These are phyloP conservation scores for Verticillium zaregamsianum DNA, from an alignment of 2,329 filamentous ascomycete species.

Conservation along the genomic window DNA sequence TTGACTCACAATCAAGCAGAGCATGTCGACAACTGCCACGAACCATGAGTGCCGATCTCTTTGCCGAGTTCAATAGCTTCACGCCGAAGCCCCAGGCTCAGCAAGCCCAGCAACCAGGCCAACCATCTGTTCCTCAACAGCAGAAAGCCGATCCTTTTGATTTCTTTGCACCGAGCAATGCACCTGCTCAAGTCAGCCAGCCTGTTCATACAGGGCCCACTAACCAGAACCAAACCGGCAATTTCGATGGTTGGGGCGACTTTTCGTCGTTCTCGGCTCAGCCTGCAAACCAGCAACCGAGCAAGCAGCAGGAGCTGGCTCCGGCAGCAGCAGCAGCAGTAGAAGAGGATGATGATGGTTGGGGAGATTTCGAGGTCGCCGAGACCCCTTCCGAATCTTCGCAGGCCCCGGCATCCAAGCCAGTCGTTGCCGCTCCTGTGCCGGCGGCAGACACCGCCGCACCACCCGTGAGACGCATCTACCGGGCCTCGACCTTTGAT, in stretches of 20 bases:
- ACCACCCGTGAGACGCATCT: slow-evolving; percentile 23
- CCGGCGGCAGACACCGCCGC: slow-evolving; percentile 12
- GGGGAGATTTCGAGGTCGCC: slow-evolving; percentile 65
- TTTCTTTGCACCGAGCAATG: neutral
- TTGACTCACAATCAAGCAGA: neutral
- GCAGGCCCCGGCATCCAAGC: slow-evolving; percentile 14
- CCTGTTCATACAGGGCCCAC: slow-evolving; percentile 4
- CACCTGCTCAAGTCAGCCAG: neutral
- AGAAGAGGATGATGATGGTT: slow-evolving; percentile 52
- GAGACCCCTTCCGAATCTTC: slow-evolving; percentile 14
- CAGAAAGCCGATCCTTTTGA: neutral
- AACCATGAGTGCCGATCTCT: slow-evolving; percentile 61
- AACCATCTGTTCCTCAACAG: neutral
- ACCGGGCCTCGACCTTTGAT: slow-evolving; percentile 48
- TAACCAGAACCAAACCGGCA: neutral
- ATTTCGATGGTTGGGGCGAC: slow-evolving; percentile 17
- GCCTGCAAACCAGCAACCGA: slow-evolving; percentile 3
- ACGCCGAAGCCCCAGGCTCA: slow-evolving; percentile 26
- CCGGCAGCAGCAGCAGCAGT: slow-evolving; percentile 15
- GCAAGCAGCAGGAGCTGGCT: slow-evolving; percentile 7
- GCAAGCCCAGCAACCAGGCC: slow-evolving; percentile 19
- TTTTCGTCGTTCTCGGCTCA: slow-evolving; percentile 7
- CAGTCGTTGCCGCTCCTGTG: slow-evolving; percentile 10
- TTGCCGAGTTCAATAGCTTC: slow-evolving; percentile 56
- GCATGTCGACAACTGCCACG: neutral